A percentile compares a stretch with the other conserved stretches of the same genome.
Evolutionary conservation across 1,284 basidiomycete genomes (phyloP).

Genomic region (Macrocystidia cucumis): DNA sequence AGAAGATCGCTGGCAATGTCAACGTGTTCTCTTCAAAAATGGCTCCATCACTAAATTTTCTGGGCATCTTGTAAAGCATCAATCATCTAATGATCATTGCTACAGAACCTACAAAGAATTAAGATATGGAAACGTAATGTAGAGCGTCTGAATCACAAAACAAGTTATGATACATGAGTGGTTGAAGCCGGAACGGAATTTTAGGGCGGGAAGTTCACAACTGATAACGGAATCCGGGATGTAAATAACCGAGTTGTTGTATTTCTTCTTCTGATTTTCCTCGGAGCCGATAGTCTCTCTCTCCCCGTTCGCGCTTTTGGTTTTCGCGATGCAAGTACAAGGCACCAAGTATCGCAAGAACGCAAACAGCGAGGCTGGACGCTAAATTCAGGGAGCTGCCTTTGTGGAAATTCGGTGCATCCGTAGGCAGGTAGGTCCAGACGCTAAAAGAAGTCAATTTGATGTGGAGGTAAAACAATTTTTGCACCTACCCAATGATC

Average conservation of each 20-base stretch:
- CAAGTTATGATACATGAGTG: too few species aligned
- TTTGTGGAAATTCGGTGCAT: slow-evolving; percentile 33
- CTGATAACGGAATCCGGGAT: slow-evolving; percentile 36
- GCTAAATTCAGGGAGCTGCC: slow-evolving; percentile 36
- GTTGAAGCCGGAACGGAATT: too few species aligned
- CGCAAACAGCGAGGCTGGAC: slow-evolving; percentile 21
- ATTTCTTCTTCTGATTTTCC: slow-evolving; percentile 28
- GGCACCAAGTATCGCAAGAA: slow-evolving; percentile 21
- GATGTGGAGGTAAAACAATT: slow-evolving; percentile 1
- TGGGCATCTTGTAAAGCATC: too few species aligned
- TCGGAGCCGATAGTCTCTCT: slow-evolving; percentile 28
- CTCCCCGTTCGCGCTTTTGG: slow-evolving; percentile 28
- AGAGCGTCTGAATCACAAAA: too few species aligned
- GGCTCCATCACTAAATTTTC: too few species aligned
- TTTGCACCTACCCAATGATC: slow-evolving; percentile 24
- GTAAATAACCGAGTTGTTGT: slow-evolving; percentile 30
- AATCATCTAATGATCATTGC: too few species aligned
- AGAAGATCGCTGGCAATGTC: too few species aligned
- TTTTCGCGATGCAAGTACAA: slow-evolving; percentile 33
- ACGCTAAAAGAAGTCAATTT: slow-evolving; percentile 13
- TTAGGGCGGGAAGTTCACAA: slow-evolving; percentile 17
- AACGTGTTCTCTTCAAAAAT: too few species aligned
- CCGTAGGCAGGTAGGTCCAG: slow-evolving; percentile 28
- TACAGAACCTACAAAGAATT: too few species aligned
- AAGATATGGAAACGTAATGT: too few species aligned